These are phyloP conservation scores for Mortierella alpina DNA, from an alignment of 192 early-diverging fungal species.

Conservation along the genomic window DNA sequence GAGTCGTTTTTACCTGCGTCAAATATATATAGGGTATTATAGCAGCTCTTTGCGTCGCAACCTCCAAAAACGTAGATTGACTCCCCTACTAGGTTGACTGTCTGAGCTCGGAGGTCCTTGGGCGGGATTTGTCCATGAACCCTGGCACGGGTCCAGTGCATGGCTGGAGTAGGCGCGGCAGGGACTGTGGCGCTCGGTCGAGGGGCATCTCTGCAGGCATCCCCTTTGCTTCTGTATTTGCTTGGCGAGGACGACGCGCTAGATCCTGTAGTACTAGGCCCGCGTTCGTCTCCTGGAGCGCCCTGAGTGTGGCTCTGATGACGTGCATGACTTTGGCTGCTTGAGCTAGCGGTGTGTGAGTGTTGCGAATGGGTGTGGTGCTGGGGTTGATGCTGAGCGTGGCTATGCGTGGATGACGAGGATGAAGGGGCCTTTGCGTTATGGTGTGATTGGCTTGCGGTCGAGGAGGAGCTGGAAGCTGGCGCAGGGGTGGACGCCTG, in stretches of 20 bases:
- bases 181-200: conserved; percentile 46
- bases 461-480: not conserved
- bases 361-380: not conserved
- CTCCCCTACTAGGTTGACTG: conserved; percentile 78
- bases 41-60: conserved; percentile 80
- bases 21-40: conserved; percentile 80
- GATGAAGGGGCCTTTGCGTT: not conserved
- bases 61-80: conserved; percentile 89
- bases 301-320: not conserved
- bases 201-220: not conserved
- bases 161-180: conserved; percentile 78
- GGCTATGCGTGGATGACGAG: not conserved
- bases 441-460: not conserved
- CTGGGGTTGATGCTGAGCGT: conserved; percentile 3
- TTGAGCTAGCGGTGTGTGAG: too few species aligned
- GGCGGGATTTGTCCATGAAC: conserved; percentile 72
- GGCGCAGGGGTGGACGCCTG: not conserved
- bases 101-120: conserved; percentile 80
- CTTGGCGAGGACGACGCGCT: conserved; percentile 6
- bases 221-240: conserved; percentile 17
- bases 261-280: not conserved
- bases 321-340: not conserved
- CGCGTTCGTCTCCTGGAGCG: not conserved
- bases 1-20: conserved; percentile 67
- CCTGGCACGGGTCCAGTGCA: conserved; percentile 80